A percentile compares a stretch with the other conserved stretches of the same genome.
These are phyloP conservation scores for Candida anglica DNA, from an alignment of 805 yeast genomes.

Conservation along the genomic window DNA sequence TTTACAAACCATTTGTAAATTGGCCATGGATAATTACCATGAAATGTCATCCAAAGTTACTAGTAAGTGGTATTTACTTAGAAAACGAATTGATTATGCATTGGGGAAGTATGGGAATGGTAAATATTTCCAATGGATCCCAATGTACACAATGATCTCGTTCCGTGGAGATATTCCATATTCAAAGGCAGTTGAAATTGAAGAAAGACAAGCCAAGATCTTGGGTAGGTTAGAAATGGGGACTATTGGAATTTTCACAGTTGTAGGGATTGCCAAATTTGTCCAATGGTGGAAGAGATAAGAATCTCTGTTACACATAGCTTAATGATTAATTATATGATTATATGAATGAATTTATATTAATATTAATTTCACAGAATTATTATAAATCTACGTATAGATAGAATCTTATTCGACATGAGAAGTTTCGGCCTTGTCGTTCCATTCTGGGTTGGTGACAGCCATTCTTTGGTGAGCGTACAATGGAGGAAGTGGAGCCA, in stretches of 20 bases:
- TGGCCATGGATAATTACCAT: conserved; percentile 75
- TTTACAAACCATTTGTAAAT: conserved; percentile 66
- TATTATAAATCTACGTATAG: neutral
- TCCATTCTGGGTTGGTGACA: conserved; percentile 59
- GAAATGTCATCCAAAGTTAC: conserved; percentile 86
- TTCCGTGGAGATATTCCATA: conserved; percentile 82
- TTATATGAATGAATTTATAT: conserved; percentile 1
- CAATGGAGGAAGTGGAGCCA: conserved; percentile 51
- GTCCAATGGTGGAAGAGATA: neutral
- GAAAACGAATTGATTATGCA: conserved; percentile 65
- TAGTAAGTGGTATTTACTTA: conserved; percentile 51
- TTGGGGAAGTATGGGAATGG: conserved; percentile 58
- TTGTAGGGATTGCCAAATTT: conserved; percentile 3
- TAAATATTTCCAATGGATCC: conserved; percentile 56
- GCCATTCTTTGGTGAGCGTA: conserved; percentile 57
- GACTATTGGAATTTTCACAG: neutral
- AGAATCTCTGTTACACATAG: neutral
- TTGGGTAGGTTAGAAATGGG: conserved; percentile 30
- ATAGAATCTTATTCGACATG: conserved; percentile 40
- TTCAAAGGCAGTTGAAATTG: conserved; percentile 57
- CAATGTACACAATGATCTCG: conserved; percentile 89
- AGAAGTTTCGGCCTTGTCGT: conserved; percentile 51
- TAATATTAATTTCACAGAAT: neutral
- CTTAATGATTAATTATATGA: neutral
- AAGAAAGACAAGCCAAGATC: conserved; percentile 51